A percentile compares a stretch with the other conserved stretches of the same genome.
These are phyloP conservation scores for Sclerotinia subarctica DNA, from an alignment of 2,329 filamentous ascomycete genomes.

Conservation along the genomic window DNA sequence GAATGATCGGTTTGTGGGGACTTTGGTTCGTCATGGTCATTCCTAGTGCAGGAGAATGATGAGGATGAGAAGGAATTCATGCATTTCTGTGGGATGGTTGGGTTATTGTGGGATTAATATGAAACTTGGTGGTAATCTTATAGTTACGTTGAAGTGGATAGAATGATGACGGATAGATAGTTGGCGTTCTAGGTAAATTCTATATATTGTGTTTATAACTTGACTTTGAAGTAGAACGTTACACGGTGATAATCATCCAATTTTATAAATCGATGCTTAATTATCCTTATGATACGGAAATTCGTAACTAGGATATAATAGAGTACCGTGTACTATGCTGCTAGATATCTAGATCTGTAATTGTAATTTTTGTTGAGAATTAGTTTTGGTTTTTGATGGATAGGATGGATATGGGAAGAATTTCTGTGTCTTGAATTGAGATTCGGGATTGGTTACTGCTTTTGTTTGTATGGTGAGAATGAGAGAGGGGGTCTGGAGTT, in stretches of 20 bases:
- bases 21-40: slow-evolving; percentile 16
- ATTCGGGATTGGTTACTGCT: not conserved
- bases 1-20: slow-evolving; percentile 20
- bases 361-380: not conserved
- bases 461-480: no score
- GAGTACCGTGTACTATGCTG: no score
- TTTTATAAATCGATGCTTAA: not conserved
- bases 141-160: not conserved
- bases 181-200: not conserved
- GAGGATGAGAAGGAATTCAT: no score
- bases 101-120: no score
- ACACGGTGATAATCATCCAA: no score
- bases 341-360: no score
- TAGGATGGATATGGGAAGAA: no score
- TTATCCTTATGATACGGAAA: no score
- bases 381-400: no score
- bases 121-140: not conserved
- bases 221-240: not conserved
- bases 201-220: not conserved
- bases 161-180: not conserved
- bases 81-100: not conserved
- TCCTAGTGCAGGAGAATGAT: not conserved
- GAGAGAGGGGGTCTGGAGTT: not conserved
- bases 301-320: no score
- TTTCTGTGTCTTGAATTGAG: not conserved